Evolutionary conservation across 306 rosid species (phyloP), one percentile per base, ranked within the genome.

Genomic region (Castanea crenata): DNA sequence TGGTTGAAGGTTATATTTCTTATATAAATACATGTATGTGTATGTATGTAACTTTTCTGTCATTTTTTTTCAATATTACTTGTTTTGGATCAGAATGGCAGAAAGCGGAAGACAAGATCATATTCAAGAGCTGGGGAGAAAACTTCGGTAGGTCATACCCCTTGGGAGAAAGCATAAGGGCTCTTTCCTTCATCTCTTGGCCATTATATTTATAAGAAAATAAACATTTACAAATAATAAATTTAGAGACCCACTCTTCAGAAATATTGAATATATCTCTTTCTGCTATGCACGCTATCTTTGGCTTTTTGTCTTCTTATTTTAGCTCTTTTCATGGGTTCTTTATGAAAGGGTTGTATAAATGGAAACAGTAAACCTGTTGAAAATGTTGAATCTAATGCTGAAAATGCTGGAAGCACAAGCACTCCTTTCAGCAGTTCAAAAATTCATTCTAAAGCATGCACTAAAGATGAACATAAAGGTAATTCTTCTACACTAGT

Each of bases 311-410:
- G 41, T 71, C 56, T 74, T 74, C 80, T 81, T 67, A 41, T 67
- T 73, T 52, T 69, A 79, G 18, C 54, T 82, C 55, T 69, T 69
- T 76, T 35, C 29, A 20, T 80, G 81, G 65, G 49, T 80, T 61
- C 46, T 73, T 65, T 52, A 80, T 70, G 57, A 73, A 57, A 89
- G 96, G 85, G 83, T 51, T 20, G 9, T 58, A 51, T 3, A 63
- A 76, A 51, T 81, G 83, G 75, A 13, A 79, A 74, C 31, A 75
- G 61, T 74, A 79, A 52, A 51, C 67, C 83, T 73, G 68, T 8
- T 8, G 83, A 75, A 68, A 81, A 64, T 67, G 86, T 82, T 69
- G 87, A 84, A 77, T 83, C 88, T 46, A 90, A 87, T 78, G 78
- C 78, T 68, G 87, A 78, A 29, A 71, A 61, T 55, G 80, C 78